These are phyloP conservation scores for Athelia sp. DNA, from an alignment of 1,284 basidiomycete genomes.

Conservation along the genomic window DNA sequence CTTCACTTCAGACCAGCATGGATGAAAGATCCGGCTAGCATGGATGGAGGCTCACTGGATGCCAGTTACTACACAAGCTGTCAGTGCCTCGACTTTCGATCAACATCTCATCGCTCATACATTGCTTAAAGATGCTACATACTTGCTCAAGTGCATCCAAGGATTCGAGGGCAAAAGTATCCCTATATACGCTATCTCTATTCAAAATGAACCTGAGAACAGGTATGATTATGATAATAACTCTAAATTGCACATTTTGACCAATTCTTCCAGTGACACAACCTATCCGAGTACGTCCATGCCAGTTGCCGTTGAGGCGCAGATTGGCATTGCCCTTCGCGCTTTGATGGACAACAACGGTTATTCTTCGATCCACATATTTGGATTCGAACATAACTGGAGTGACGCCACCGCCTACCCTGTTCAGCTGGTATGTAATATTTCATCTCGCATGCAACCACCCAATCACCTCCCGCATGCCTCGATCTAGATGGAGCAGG, in stretches of 20 bases:
- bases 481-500: constrained; percentile 39
- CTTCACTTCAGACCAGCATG: constrained; percentile 36
- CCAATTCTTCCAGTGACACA: constrained; percentile 14
- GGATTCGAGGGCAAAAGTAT: constrained; percentile 39
- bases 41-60: constrained; percentile 41
- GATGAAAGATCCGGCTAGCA: constrained; percentile 43
- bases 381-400: constrained; percentile 51
- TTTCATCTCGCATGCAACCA: not conserved
- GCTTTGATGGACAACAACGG: constrained; percentile 40
- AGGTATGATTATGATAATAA: constrained; percentile 6
- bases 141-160: constrained; percentile 41
- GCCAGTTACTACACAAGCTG: constrained; percentile 31
- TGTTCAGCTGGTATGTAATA: constrained; percentile 32
- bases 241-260: constrained; percentile 1
- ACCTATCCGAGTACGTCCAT: constrained; percentile 41
- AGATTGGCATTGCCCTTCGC: constrained; percentile 36
- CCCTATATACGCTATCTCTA: constrained; percentile 36
- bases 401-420: constrained; percentile 42
- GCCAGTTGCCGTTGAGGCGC: constrained; percentile 33
- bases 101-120: not conserved
- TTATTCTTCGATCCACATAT: constrained; percentile 35
- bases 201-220: constrained; percentile 52
- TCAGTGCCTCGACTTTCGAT: constrained; percentile 18
- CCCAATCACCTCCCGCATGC: not conserved
- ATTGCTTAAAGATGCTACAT: constrained; percentile 36